Evolutionary conservation across 2,329 filamentous ascomycete genomes (phyloP), one percentile per base, ranked within the genome.

Genomic region (Beauveria sp.): DNA sequence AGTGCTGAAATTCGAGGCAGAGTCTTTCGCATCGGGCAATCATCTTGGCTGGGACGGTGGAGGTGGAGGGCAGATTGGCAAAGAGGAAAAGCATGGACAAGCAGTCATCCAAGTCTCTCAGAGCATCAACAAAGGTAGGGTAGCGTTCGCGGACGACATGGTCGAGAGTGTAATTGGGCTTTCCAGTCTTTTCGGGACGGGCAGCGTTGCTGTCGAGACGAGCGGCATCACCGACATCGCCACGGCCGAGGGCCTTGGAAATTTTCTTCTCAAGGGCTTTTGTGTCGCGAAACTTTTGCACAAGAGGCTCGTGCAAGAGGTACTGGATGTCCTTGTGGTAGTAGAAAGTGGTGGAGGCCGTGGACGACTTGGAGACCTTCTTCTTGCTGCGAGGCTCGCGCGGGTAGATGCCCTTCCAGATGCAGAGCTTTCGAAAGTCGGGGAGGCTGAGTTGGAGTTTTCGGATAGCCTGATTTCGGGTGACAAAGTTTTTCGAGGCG

Each of bases 381-480:
- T 96, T 97, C 81, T 92, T 93, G 80, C 89, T 96, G 72, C 95
- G 86, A 66, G 95, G 95, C 81, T 99, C 95, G 71, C 95, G 90
- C 67, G 95, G 95, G 78, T 97, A 99, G 75, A 99, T 98, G 70
- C 93, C 95, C 81, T 98, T 98, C 88, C 96, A 99, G 76, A 99
- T 99, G 80, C 95, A 99, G 73, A 99, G 84, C 79, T 96, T 89
- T 78, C 95, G 88, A 79, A 99, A 99, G 78, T 99, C 95, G 67
- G 93, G 92, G 61, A 99, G 86, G 71, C 90, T 96, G 77, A 99
- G 90, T 78, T 99, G 95, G 65, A 99, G 87, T 80, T 98, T 99
- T 76, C 93, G 91, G 70, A 99, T 91, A 51, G 95, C 95, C 80
- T 97, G 92, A 47, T 93, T 97, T 75, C 95, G 86, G 62, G 95